phyloP scores from a whole-genome alignment of 2,329 filamentous ascomycete genomes.

The Neospermospora avenae region DNA sequence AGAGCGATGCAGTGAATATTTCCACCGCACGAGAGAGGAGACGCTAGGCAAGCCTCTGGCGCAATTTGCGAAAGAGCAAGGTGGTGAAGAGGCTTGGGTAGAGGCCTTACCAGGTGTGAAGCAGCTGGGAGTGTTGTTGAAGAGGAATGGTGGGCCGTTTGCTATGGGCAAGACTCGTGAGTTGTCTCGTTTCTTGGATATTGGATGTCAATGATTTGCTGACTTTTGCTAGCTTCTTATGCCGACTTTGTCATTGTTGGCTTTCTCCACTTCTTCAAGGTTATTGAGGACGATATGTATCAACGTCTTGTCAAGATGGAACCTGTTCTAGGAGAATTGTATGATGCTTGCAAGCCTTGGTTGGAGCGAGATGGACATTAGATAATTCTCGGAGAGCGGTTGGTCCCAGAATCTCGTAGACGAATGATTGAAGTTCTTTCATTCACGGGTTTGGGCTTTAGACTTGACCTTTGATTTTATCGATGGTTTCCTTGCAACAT shows the following conservation, averaged over 20 bases:
- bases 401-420: not conserved
- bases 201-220: not conserved
- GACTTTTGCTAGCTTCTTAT: constrained; percentile 41
- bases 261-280: constrained; percentile 43
- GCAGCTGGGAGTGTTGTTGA: constrained; percentile 29
- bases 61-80: constrained; percentile 45
- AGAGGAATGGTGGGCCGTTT: constrained; percentile 56
- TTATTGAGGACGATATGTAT: constrained; percentile 40
- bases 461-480: too few relatives aligned
- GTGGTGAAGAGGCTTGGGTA: constrained; percentile 49
- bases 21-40: constrained; percentile 48
- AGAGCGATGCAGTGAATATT: constrained; percentile 51
- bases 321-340: constrained; percentile 16
- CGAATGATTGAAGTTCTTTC: not conserved
- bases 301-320: constrained; percentile 37
- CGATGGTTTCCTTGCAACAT: too few relatives aligned
- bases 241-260: constrained; percentile 56
- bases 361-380: constrained; percentile 28
- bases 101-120: constrained; percentile 46
- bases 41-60: constrained; percentile 50
- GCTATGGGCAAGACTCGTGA: constrained; percentile 51
- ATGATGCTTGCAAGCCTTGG: constrained; percentile 26
- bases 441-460: too few relatives aligned
- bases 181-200: not conserved
- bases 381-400: not conserved